A percentile compares a stretch with the other conserved stretches of the same genome.
Evolutionary conservation across 1,284 basidiomycete species (phyloP).

Genomic region (Ustanciosporium gigantosporum): DNA sequence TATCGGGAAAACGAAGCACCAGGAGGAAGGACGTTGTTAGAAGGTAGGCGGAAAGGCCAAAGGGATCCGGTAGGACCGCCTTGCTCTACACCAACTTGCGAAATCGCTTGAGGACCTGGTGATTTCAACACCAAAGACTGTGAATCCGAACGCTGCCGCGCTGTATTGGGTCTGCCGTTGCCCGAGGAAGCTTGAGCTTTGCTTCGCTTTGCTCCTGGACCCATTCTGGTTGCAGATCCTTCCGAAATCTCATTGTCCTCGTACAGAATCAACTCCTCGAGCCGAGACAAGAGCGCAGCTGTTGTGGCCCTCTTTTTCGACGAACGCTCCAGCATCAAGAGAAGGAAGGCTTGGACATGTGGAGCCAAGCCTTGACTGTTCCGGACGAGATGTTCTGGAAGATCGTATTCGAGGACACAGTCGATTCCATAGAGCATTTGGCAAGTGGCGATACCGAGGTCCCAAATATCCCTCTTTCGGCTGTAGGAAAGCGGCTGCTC

Average conservation of each 20-base stretch:
- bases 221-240: conserved; percentile 19
- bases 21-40: conserved; percentile 7
- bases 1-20: conserved; percentile 48
- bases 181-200: neutral
- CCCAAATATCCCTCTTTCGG: conserved; percentile 57
- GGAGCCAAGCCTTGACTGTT: conserved; percentile 12
- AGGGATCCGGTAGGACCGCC: conserved; percentile 28
- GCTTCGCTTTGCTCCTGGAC: neutral
- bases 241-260: conserved; percentile 40
- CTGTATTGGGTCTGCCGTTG: conserved; percentile 4
- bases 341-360: conserved; percentile 35
- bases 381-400: conserved; percentile 40
- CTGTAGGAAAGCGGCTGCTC: conserved; percentile 46
- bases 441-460: conserved; percentile 50
- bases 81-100: neutral
- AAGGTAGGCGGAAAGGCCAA: conserved; percentile 51
- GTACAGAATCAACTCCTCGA: conserved; percentile 50
- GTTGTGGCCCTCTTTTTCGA: conserved; percentile 44
- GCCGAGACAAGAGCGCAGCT: conserved; percentile 23
- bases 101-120: conserved; percentile 7
- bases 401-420: conserved; percentile 21
- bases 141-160: conserved; percentile 4
- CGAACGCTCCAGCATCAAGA: conserved; percentile 45
- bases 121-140: conserved; percentile 1
- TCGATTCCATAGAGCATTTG: conserved; percentile 58